Conservation (phyloP, 176 grass and related monocot species). For the Typha latifolia region DNA sequence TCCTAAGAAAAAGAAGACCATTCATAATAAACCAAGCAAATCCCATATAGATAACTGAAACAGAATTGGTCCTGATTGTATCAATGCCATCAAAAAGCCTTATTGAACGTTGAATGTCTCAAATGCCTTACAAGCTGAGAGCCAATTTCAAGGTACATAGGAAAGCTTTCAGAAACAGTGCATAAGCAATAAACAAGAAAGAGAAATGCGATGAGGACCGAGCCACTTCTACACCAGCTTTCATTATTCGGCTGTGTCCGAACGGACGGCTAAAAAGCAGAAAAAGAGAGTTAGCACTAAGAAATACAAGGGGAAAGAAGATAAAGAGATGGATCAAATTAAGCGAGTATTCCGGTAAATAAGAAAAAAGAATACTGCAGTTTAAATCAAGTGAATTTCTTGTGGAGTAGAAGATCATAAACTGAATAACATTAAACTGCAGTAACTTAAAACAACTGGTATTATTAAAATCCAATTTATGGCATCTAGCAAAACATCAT, state of each 20-base stretch:
- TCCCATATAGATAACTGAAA: not conserved
- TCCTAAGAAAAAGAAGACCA: not conserved
- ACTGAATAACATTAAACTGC: no score
- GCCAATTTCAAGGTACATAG: not conserved
- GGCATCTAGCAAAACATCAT: no score
- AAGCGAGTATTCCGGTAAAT: not conserved
- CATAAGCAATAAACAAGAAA: not conserved
- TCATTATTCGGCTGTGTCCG: slow-evolving; percentile 32
- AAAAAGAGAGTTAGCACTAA: slow-evolving; percentile 14
- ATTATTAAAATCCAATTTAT: no score
- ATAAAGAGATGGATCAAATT: not conserved
- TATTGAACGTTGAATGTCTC: not conserved
- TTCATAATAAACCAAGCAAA: not conserved
- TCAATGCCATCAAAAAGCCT: not conserved
- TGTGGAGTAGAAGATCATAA: no score
- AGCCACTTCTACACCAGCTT: slow-evolving; percentile 14
- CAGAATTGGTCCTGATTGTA: not conserved
- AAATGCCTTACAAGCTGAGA: not conserved
- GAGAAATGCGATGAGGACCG: slow-evolving; percentile 8
- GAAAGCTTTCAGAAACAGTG: not conserved
- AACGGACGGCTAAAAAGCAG: slow-evolving; percentile 34
- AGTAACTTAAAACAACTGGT: no score
- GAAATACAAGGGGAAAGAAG: not conserved
- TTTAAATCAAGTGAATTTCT: no score
- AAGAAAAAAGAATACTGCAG: not conserved